phyloP scores from a whole-genome alignment of 495 filamentous ascomycete species.

The Annulohypoxylon nitens region DNA sequence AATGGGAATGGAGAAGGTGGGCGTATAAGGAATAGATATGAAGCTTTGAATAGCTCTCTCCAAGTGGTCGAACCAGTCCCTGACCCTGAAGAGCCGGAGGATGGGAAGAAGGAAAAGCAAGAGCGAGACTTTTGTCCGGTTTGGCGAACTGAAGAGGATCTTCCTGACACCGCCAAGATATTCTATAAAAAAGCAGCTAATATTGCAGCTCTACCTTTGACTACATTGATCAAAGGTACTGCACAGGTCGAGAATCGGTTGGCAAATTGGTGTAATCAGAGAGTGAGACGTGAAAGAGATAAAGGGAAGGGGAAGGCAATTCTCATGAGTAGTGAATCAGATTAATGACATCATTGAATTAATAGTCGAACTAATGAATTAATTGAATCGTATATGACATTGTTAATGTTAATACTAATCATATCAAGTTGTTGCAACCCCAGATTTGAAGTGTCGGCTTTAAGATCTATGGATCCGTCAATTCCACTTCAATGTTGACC shows the following conservation, averaged over 20 bases:
- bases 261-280: conserved; percentile 64
- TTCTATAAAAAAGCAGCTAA: conserved; percentile 71
- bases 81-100: conserved; percentile 44
- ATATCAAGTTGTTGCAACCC: not conserved
- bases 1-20: not conserved
- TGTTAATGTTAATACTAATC: not conserved
- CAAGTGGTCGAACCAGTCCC: conserved; percentile 37
- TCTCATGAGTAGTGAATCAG: conserved; percentile 43
- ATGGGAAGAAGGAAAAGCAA: conserved; percentile 53
- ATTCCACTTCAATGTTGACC: too few species aligned
- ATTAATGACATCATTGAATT: not conserved
- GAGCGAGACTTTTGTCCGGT: conserved; percentile 70
- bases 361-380: not conserved
- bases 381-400: not conserved
- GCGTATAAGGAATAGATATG: conserved; percentile 22
- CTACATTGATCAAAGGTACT: conserved; percentile 58
- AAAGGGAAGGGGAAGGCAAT: conserved; percentile 52
- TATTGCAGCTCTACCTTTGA: conserved; percentile 50
- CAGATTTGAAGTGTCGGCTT: not conserved
- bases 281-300: conserved; percentile 48
- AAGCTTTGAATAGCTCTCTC: conserved; percentile 26
- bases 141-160: conserved; percentile 68
- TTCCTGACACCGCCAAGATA: conserved; percentile 64
- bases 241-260: conserved; percentile 65
- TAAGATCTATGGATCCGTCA: not conserved